Evolutionary conservation across 352 stramenopile genomes (phyloP).

Genomic region (Globisporangium polare): DNA sequence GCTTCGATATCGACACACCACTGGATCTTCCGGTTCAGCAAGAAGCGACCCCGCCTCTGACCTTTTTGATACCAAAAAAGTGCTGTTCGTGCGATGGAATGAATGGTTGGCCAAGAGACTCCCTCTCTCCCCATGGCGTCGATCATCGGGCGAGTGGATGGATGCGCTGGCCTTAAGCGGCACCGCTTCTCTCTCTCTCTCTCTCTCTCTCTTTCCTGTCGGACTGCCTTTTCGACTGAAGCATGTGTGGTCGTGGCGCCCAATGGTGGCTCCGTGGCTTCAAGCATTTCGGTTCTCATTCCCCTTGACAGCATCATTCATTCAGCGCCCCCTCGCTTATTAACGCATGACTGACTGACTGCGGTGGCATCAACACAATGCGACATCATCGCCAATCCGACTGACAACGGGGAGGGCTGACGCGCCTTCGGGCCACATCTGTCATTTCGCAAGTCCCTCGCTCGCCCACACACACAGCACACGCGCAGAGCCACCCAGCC

Average conservation of each 20-base stretch:
- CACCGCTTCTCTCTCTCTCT: not conserved
- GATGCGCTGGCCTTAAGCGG: not conserved
- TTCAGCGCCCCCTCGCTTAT: not conserved
- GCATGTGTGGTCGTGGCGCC: not conserved
- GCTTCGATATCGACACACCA: no score
- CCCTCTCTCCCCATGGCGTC: no score
- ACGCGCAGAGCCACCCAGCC: not conserved
- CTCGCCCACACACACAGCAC: not conserved
- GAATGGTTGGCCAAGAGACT: no score
- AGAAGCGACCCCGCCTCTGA: no score
- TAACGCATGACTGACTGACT: not conserved
- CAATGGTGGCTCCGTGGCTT: not conserved
- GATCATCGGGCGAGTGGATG: not conserved
- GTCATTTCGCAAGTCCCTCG: not conserved
- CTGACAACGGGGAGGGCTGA: not conserved
- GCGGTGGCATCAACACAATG: not conserved
- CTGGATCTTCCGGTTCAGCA: no score
- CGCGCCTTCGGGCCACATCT: not conserved
- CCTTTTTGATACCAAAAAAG: no score
- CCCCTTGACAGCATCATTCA: not conserved
- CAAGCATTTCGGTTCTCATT: conserved; percentile 3
- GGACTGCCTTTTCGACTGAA: not conserved
- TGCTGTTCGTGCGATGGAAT: no score
- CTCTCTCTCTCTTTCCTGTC: not conserved
- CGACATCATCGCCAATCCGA: not conserved